A percentile compares a stretch with the other conserved stretches of the same genome.
Evolutionary conservation across 106 monocot species (phyloP).

Genomic region (Ottelia alismoides): DNA sequence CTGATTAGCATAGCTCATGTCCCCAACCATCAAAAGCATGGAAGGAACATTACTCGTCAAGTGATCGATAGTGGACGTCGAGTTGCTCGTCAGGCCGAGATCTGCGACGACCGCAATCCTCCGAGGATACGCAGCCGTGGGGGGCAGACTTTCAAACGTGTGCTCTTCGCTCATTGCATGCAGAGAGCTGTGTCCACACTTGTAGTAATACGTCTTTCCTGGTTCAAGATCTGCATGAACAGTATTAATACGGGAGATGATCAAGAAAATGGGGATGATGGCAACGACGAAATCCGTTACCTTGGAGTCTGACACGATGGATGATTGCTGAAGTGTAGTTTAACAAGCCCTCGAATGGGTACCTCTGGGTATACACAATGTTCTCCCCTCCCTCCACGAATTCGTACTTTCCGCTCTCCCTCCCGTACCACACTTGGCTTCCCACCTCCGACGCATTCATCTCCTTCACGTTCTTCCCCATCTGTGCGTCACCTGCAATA

Average conservation of each 20-base stretch:
- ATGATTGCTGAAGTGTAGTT: conserved; percentile 89
- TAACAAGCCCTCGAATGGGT: conserved; percentile 57
- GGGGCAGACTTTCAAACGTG: conserved; percentile 42
- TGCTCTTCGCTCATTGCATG: conserved; percentile 58
- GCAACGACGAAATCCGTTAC: no score
- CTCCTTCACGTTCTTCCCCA: conserved; percentile 37
- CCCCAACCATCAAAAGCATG: conserved; percentile 71
- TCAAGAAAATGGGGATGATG: no score
- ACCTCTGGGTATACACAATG: conserved; percentile 64
- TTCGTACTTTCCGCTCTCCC: conserved; percentile 28
- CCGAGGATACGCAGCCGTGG: conserved; percentile 28
- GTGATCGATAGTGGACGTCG: conserved; percentile 70
- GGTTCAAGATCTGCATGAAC: conserved; percentile 52
- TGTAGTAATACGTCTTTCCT: conserved; percentile 62
- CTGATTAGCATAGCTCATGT: conserved; percentile 76
- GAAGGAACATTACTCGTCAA: conserved; percentile 50
- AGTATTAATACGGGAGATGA: no score
- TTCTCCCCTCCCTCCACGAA: conserved; percentile 24
- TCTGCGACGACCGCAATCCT: conserved; percentile 73
- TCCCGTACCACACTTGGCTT: conserved; percentile 75
- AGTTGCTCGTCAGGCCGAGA: conserved; percentile 74
- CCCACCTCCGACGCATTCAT: conserved; percentile 31
- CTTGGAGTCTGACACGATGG: conserved; percentile 61
- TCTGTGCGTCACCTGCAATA: conserved; percentile 58
- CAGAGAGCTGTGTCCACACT: conserved; percentile 66